Evolutionary conservation across 768 basidiomycete species (phyloP).

Genomic region (Lactarius vividus): DNA sequence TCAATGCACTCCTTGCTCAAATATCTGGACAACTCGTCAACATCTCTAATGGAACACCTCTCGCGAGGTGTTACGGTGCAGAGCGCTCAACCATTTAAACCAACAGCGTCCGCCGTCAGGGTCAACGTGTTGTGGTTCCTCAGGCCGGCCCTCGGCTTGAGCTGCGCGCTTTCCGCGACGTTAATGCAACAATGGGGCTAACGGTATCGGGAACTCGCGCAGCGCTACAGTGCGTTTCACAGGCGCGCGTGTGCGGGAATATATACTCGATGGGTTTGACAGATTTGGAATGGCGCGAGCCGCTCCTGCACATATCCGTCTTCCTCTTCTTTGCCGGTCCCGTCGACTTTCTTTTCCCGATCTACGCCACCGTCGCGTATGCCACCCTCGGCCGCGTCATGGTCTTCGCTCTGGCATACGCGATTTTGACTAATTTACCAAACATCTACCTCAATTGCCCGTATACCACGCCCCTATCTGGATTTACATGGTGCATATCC

Average conservation of each 20-base stretch:
- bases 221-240: not conserved
- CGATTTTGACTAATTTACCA: not conserved
- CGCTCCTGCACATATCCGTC: not conserved
- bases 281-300: not conserved
- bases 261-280: not conserved
- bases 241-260: slow-evolving; percentile 1
- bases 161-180: slow-evolving; percentile 7
- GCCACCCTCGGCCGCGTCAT: not conserved
- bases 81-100: not conserved
- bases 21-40: not conserved
- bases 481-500: not conserved
- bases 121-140: slow-evolving; percentile 16
- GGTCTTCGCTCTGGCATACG: not conserved
- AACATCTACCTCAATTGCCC: not conserved
- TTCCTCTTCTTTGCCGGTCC: slow-evolving; percentile 10
- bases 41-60: not conserved
- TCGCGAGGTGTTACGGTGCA: not conserved
- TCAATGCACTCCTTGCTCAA: not conserved
- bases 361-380: not conserved
- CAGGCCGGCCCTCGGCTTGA: slow-evolving; percentile 6
- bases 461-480: slow-evolving; percentile 2
- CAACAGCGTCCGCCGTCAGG: slow-evolving; percentile 4
- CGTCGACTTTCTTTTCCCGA: not conserved
- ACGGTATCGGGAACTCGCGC: not conserved
- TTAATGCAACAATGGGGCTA: slow-evolving; percentile 19